A percentile compares a stretch with the other conserved stretches of the same genome.
Evolutionary conservation across 352 stramenopile genomes (phyloP).

Genomic region (Phytophthora ohioensis): DNA sequence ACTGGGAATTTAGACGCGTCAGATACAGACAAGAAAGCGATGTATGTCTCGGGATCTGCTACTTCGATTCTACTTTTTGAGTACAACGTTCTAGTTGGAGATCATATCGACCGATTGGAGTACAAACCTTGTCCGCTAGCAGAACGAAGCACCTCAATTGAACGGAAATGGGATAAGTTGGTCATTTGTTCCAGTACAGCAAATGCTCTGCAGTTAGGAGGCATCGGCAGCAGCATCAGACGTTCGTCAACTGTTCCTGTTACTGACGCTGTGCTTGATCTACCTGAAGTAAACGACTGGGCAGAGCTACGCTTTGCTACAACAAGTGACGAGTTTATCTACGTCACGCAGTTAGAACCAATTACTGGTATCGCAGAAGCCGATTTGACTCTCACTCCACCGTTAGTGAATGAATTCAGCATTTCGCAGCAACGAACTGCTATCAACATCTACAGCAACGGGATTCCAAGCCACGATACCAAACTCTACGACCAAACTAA

Average conservation of each 20-base stretch:
- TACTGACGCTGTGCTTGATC: slow-evolving; percentile 62
- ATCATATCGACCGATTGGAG: slow-evolving; percentile 67
- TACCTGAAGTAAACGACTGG: slow-evolving; percentile 73
- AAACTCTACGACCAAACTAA: slow-evolving; percentile 16
- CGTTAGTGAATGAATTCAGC: slow-evolving; percentile 51
- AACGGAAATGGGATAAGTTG: slow-evolving; percentile 58
- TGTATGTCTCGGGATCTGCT: slow-evolving; percentile 55
- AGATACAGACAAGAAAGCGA: slow-evolving; percentile 29
- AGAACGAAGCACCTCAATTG: slow-evolving; percentile 34
- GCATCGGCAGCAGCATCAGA: slow-evolving; percentile 51
- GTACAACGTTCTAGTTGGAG: slow-evolving; percentile 61
- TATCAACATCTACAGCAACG: slow-evolving; percentile 72
- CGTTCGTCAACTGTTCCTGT: slow-evolving; percentile 48
- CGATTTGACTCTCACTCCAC: background rate
- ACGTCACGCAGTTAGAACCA: slow-evolving; percentile 62
- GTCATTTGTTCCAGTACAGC: slow-evolving; percentile 50
- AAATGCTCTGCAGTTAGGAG: slow-evolving; percentile 61
- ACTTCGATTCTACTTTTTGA: slow-evolving; percentile 54
- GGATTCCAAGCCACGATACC: slow-evolving; percentile 56
- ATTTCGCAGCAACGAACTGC: slow-evolving; percentile 50
- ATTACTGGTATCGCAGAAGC: slow-evolving; percentile 33
- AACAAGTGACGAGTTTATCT: slow-evolving; percentile 41
- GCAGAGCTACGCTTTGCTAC: slow-evolving; percentile 60
- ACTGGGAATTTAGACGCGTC: slow-evolving; percentile 27
- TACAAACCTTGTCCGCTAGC: slow-evolving; percentile 57